A percentile compares a stretch with the other conserved stretches of the same genome.
phyloP scores from a whole-genome alignment of 2,329 filamentous ascomycete genomes.

The Ambrosiella xylebori region DNA sequence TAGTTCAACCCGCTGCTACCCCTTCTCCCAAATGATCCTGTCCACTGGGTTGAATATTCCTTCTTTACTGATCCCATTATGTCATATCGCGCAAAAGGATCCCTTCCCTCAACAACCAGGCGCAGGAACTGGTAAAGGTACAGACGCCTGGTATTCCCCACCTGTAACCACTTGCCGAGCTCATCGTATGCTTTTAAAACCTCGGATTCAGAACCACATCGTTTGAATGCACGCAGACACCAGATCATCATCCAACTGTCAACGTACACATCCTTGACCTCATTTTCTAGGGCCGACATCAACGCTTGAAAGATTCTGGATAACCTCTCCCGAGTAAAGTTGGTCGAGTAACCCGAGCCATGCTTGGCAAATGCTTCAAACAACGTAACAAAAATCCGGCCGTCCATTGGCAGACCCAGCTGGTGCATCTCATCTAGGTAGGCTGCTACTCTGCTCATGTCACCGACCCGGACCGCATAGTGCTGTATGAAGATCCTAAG shows the following conservation, averaged over 20 bases:
- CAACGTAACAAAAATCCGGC: slow-evolving; percentile 60
- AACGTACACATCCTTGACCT: slow-evolving; percentile 31
- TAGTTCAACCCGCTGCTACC: neutral
- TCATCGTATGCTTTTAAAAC: slow-evolving; percentile 38
- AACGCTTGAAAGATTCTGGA: slow-evolving; percentile 50
- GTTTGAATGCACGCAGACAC: slow-evolving; percentile 45
- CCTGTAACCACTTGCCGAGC: slow-evolving; percentile 31
- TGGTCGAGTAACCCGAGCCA: slow-evolving; percentile 20
- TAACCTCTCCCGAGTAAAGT: slow-evolving; percentile 58
- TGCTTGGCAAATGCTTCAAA: slow-evolving; percentile 68
- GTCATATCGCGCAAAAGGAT: neutral
- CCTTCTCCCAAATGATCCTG: slow-evolving; percentile 2
- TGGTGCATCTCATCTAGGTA: slow-evolving; percentile 67
- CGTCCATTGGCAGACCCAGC: slow-evolving; percentile 51
- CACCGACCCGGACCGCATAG: slow-evolving; percentile 49
- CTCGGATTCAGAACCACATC: slow-evolving; percentile 33
- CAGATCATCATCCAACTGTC: slow-evolving; percentile 44
- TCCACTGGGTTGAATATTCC: slow-evolving; percentile 9
- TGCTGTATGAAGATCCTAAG: slow-evolving; percentile 67
- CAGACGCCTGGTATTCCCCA: slow-evolving; percentile 30
- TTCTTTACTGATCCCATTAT: neutral
- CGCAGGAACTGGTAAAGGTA: slow-evolving; percentile 27
- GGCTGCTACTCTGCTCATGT: slow-evolving; percentile 52
- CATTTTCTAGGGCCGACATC: slow-evolving; percentile 33
- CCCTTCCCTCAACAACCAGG: neutral